Evolutionary conservation across 768 basidiomycete genomes (phyloP).

Genomic region (Termitomyces sp.): DNA sequence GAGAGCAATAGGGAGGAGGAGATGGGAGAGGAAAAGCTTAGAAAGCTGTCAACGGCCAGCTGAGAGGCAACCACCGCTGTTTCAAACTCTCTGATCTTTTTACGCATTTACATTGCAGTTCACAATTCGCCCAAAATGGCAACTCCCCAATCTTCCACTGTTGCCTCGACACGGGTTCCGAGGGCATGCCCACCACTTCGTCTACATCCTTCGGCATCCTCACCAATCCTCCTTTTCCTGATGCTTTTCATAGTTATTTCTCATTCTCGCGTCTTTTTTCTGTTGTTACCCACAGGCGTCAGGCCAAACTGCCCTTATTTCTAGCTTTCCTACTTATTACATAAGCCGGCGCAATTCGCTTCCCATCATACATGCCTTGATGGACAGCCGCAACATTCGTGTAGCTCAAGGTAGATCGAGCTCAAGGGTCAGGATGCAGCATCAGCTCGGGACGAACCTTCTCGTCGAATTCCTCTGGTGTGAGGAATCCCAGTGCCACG

Average conservation of each 20-base stretch:
- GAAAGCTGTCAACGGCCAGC: constrained; percentile 19
- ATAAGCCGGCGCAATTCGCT: constrained; percentile 10
- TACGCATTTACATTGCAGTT: constrained; percentile 28
- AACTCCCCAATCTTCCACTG: constrained; percentile 15
- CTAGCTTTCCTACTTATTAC: constrained; percentile 7
- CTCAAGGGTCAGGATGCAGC: constrained; percentile 54
- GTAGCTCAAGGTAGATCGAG: constrained; percentile 13
- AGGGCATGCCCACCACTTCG: neutral
- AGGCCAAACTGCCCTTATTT: constrained; percentile 3
- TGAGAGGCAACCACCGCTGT: constrained; percentile 22
- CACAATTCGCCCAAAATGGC: constrained; percentile 23
- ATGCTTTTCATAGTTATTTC: constrained; percentile 17
- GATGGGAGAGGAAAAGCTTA: constrained; percentile 15
- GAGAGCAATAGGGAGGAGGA: constrained; percentile 11
- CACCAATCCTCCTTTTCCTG: constrained; percentile 16
- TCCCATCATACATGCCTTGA: constrained; percentile 7
- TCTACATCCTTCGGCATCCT: neutral
- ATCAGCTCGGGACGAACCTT: constrained; percentile 93
- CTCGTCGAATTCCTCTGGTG: constrained; percentile 88
- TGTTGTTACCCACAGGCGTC: neutral
- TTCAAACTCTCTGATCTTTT: constrained; percentile 29
- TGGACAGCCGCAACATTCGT: neutral
- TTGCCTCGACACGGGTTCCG: constrained; percentile 8
- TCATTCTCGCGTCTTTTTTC: constrained; percentile 8
- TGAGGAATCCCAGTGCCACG: constrained; percentile 80